These are phyloP conservation scores for Furcasterigmium furcatum DNA, from an alignment of 2,329 filamentous ascomycete genomes.

Conservation along the genomic window DNA sequence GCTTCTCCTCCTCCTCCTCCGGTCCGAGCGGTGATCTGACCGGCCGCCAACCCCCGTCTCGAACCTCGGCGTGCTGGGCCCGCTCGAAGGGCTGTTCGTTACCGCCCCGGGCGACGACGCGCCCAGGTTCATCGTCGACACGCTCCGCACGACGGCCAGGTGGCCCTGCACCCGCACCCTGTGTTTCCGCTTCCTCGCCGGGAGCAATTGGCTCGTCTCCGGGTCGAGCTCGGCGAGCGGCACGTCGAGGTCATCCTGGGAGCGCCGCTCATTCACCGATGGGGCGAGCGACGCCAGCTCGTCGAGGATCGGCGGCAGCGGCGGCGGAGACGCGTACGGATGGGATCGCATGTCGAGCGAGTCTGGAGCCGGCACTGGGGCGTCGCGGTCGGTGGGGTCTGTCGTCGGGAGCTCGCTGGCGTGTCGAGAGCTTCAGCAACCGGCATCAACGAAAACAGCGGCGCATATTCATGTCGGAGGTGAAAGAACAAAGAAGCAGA, in stretches of 20 bases:
- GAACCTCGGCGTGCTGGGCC: constrained; percentile 6
- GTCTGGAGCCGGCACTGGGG: too few relatives aligned
- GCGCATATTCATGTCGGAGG: too few relatives aligned
- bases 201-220: constrained; percentile 26
- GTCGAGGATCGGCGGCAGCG: too few relatives aligned
- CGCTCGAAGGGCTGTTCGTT: background rate
- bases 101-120: background rate
- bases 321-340: too few relatives aligned
- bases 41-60: constrained; percentile 14
- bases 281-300: too few relatives aligned
- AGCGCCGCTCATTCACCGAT: constrained; percentile 1
- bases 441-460: too few relatives aligned
- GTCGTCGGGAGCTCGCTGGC: too few relatives aligned
- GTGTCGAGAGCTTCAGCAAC: too few relatives aligned
- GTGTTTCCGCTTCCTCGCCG: constrained; percentile 21
- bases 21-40: background rate
- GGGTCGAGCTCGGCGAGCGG: constrained; percentile 20
- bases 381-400: too few relatives aligned
- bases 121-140: constrained; percentile 24
- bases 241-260: constrained; percentile 12
- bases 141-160: constrained; percentile 28
- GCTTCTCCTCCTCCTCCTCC: constrained; percentile 11
- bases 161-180: constrained; percentile 33
- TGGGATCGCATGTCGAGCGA: too few relatives aligned
- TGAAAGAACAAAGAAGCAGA: too few relatives aligned